Base-by-base conservation (phyloP, 345 rosid genomes). In the Clausena lansium region DNA sequence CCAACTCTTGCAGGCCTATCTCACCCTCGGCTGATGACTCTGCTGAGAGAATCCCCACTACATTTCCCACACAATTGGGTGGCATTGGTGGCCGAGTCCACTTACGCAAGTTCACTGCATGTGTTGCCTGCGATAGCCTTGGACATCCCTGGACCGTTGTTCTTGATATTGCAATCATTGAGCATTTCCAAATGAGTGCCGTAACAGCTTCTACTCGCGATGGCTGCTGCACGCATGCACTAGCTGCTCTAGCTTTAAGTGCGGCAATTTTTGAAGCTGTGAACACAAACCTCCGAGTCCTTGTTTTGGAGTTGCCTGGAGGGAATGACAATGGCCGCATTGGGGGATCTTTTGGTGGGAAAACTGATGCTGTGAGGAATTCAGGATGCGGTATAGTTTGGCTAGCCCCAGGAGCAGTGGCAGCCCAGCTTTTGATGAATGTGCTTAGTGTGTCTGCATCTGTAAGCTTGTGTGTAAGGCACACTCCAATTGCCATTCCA, bases 381-480 rank as follows among this genome's bases (percentile, higher is more conserved):
- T 55, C 24, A 22, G 3, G 24, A 22, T 22, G n/a, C 4, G 9
- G 24, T 5, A 5, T 45, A 11, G 3, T 55, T 55, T 55, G 60
- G 9, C 9, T 55, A 55, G 60, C n/a, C 8, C 25, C 60, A 55
- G 22, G 8, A 55, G 60, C 25, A 22, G 24, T 7, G 24, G 25
- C 60, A 55, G n/a, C 60, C 60, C 60, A 55, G 60, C 9, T 55
- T n/a, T 55, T 55, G 60, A 55, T 55, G 35, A 74, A 55, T 55
- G 60, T 20, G 60, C 25, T 4, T 6, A 19, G 9, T 20, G 59
- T 22, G 11, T 20, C 60, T 55, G 60, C 25, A 27, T 90, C 94
- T 3, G 83, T 83, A 13, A 84, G 64, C 74, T 70, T 81, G 81
- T 91, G 94, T 17, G 91, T 86, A 1, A 82, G 24, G 39, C 78